Evolutionary conservation across 305 asterid genomes (phyloP), one percentile per base, ranked within the genome.

Genomic region (Fraxinus greggii): DNA sequence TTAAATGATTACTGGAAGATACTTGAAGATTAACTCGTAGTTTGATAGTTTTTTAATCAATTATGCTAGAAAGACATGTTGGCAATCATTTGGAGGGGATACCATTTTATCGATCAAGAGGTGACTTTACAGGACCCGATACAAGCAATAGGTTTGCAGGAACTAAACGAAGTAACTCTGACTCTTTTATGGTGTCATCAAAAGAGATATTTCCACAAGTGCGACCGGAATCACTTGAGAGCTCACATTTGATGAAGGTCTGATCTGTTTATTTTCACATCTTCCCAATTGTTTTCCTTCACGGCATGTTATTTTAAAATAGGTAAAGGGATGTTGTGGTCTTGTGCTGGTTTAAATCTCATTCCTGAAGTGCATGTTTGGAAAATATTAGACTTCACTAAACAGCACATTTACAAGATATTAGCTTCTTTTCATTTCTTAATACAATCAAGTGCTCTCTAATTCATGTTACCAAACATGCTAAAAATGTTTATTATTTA

Each of bases 31-130:
- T 75, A 45, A 79, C 75, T 80, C 70, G 84, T 79, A 26, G 40
- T 80, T 84, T 89, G 85, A 89, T 84, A 70, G 38, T 83, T 83
- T 82, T 85, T 21, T 83, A 51, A n/a, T 85, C 80, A 76, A 82
- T 83, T 72, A 86, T 90, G 89, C 84, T 87, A 95, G 98, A 92
- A 87, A 89, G 93, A 83, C 89, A 88, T 63, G 88, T 75, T 38
- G 84, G 93, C 63, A 87, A 84, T 82, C 97, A 90, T 88, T 88
- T 92, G 85, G 98, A 92, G 76, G 97, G 97, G 83, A 92, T 92
- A 35, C 94, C 98, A 0, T 91, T 86, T 86, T 92, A 92, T 84
- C 95, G 94, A 75, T 89, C 90, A 69, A 90, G 92, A 88, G 93
- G 97, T 28, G 94, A 91, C 67, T 83, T 90, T 83, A 56, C 92